These are phyloP conservation scores for Hortaea werneckii DNA, from an alignment of 2,329 filamentous ascomycete species.

Conservation along the genomic window DNA sequence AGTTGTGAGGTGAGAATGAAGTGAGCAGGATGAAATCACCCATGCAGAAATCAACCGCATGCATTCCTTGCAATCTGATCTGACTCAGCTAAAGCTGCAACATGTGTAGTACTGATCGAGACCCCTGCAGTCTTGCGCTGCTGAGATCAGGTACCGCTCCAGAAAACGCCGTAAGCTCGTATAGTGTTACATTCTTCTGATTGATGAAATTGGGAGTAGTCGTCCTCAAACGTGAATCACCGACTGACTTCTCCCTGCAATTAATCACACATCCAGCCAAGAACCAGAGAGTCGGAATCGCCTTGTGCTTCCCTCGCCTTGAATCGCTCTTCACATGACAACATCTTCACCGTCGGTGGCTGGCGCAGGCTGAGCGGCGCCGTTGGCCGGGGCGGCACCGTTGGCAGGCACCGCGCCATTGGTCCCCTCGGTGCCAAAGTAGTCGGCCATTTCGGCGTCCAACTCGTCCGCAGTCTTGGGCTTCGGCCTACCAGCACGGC, in stretches of 20 bases:
- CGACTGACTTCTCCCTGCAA: too few species aligned
- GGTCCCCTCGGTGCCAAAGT: conserved; percentile 52
- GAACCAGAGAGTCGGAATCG: conserved; percentile 1
- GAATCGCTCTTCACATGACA: conserved; percentile 36
- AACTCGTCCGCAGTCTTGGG: conserved; percentile 90
- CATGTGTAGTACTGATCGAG: too few species aligned
- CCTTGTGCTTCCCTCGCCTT: not conserved
- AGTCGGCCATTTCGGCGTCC: conserved; percentile 95
- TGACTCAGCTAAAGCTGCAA: too few species aligned
- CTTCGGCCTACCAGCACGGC: conserved; percentile 57
- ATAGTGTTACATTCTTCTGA: conserved; percentile 1
- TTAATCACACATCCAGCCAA: conserved; percentile 1
- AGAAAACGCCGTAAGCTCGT: not conserved
- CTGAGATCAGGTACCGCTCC: not conserved
- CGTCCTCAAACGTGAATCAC: conserved; percentile 5
- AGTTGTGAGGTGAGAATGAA: too few species aligned
- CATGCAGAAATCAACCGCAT: too few species aligned
- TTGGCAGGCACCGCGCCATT: conserved; percentile 32
- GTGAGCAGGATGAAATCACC: too few species aligned
- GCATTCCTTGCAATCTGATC: too few species aligned
- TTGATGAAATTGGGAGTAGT: conserved; percentile 25
- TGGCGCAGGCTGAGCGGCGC: conserved; percentile 36
- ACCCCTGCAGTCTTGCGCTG: too few species aligned
- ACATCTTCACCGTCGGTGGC: conserved; percentile 35
- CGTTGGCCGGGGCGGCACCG: conserved; percentile 33